These are phyloP conservation scores for Acaromyces ingoldii DNA, from an alignment of 1,284 basidiomycete genomes.

Conservation along the genomic window DNA sequence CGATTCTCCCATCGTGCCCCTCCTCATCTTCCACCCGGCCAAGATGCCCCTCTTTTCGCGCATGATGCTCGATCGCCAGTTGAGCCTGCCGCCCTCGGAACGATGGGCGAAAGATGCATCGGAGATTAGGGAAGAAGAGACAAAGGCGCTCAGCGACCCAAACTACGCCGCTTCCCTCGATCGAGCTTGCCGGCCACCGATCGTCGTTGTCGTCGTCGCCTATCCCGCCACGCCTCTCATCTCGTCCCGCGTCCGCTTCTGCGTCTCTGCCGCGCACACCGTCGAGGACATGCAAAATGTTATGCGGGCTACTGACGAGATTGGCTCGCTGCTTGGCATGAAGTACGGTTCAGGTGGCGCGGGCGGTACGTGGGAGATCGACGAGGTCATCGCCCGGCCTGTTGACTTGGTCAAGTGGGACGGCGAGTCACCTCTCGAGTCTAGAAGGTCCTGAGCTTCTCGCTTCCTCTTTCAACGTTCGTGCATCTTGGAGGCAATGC, in stretches of 20 bases:
- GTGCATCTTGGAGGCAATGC: too few species aligned
- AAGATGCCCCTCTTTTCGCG: slow-evolving; percentile 49
- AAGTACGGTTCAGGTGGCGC: slow-evolving; percentile 62
- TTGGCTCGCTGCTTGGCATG: slow-evolving; percentile 80
- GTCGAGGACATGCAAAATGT: slow-evolving; percentile 91
- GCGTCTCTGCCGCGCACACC: slow-evolving; percentile 88
- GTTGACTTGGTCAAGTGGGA: slow-evolving; percentile 66
- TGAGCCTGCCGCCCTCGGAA: slow-evolving; percentile 38
- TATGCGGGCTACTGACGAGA: slow-evolving; percentile 82
- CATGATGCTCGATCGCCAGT: slow-evolving; percentile 46
- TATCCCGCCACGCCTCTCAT: slow-evolving; percentile 83
- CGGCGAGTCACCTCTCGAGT: slow-evolving; percentile 19
- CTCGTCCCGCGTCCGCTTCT: slow-evolving; percentile 85
- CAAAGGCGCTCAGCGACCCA: slow-evolving; percentile 25
- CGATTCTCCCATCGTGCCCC: slow-evolving; percentile 86
- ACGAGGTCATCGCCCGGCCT: slow-evolving; percentile 70
- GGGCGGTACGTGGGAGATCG: slow-evolving; percentile 72
- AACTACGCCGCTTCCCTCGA: slow-evolving; percentile 13
- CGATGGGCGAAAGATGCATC: slow-evolving; percentile 15
- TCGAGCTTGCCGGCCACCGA: slow-evolving; percentile 28
- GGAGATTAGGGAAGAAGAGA: slow-evolving; percentile 16
- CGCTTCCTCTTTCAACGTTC: too few species aligned
- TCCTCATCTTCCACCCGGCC: slow-evolving; percentile 84
- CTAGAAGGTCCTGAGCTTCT: too few species aligned
- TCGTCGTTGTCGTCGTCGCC: slow-evolving; percentile 47